Evolutionary conservation across 2,329 filamentous ascomycete species (phyloP), one percentile per base, ranked within the genome.

Genomic region (Cryoendolithus antarcticus): DNA sequence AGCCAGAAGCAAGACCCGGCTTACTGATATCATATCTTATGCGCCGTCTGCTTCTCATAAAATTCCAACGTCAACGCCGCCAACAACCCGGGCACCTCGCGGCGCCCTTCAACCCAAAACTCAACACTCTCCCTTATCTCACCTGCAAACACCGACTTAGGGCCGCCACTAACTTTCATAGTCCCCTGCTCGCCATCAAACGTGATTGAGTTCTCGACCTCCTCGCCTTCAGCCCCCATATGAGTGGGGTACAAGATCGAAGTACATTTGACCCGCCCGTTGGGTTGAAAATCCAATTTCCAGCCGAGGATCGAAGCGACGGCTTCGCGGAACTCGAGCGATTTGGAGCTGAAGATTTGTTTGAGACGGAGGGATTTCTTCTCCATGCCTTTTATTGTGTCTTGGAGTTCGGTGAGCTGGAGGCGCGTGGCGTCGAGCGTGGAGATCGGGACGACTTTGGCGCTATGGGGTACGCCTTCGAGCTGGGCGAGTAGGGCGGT

Each of bases 111-210:
- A 1, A 96, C 89, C 89, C 91, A 98, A 61, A 94, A 96, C 48
- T 86, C 81, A 54, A 95, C 89, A 58, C 88, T 75, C 54, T 85
- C 82, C 48, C 74, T 74, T 46, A 98, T 94, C 61, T 86, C 80
- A 40, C 75, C 66, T 1, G 88, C 91, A 62, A 98, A 98, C 9
- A 77, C 71, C 56, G 85, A 93, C 55, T 83, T 75, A 1, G 86
- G 84, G 0, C 91, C 91, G 1, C 91, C 91, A 28, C 81, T 84
- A 41, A 98, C 83, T 70, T 98, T 98, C 91, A 98, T 98, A 1
- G 88, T 95, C 6, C 89, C 91, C 42, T 82, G 79, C 64, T 95
- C 86, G 37, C 86, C 86, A 61, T 94, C 86, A 59, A 95, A 95
- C 0, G 94, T 77, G 34, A 78, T 77, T 4, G 66, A 72, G 44